Percentiles rank a stretch among this genome's conserved stretches.
These are phyloP conservation scores for Aspergillus sp. DNA, from an alignment of 2,329 filamentous ascomycete genomes.

Conservation along the genomic window DNA sequence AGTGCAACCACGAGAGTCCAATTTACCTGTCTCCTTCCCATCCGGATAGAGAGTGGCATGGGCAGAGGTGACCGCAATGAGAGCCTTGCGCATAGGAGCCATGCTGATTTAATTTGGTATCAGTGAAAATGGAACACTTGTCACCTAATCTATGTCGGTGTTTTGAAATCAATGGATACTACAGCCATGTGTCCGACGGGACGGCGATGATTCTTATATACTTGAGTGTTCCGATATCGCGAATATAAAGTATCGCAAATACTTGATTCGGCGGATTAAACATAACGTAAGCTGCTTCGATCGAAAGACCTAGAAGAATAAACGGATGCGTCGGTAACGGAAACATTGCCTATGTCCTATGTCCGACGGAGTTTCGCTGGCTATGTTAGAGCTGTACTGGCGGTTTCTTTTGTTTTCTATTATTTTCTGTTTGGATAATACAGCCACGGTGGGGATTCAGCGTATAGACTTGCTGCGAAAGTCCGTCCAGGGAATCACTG, in stretches of 20 bases:
- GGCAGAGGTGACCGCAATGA: slow-evolving; percentile 5
- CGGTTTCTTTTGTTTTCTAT: neutral
- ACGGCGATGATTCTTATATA: neutral
- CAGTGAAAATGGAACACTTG: neutral
- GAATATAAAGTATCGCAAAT: neutral
- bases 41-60: slow-evolving; percentile 8
- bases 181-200: neutral
- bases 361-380: neutral
- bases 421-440: neutral
- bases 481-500: neutral
- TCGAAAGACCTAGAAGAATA: neutral
- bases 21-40: slow-evolving; percentile 5
- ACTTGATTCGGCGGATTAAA: neutral
- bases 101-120: neutral
- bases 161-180: neutral
- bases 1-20: neutral
- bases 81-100: slow-evolving; percentile 2
- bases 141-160: neutral
- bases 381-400: neutral
- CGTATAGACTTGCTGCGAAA: neutral
- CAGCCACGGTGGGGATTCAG: neutral
- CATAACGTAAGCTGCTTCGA: neutral
- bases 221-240: neutral
- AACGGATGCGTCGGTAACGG: neutral
- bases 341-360: neutral